These are phyloP conservation scores for Bipolaris cookei DNA, from an alignment of 2,329 filamentous ascomycete species.

Conservation along the genomic window DNA sequence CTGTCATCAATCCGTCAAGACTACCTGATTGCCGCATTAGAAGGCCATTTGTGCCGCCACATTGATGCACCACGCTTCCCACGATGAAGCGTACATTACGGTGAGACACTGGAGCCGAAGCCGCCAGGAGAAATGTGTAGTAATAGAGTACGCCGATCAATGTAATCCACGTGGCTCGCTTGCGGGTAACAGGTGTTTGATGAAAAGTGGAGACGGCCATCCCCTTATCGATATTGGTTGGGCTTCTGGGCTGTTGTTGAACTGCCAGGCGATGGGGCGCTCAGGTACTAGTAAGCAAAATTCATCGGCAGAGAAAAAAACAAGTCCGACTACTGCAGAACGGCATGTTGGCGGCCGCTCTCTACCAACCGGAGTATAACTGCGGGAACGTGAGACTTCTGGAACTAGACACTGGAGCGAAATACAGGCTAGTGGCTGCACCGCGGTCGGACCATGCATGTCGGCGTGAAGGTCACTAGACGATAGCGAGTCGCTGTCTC, in stretches of 20 bases:
- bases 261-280: background rate
- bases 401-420: background rate
- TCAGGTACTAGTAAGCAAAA: background rate
- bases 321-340: background rate
- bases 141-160: constrained; percentile 1
- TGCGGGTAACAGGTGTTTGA: constrained; percentile 1
- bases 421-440: background rate
- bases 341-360: background rate
- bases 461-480: background rate
- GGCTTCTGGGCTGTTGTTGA: background rate
- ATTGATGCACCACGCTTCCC: background rate
- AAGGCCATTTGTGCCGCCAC: constrained; percentile 1
- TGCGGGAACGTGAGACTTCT: background rate
- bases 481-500: background rate
- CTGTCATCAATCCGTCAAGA: background rate
- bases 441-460: background rate
- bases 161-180: constrained; percentile 4
- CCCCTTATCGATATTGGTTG: background rate
- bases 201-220: constrained; percentile 4
- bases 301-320: background rate
- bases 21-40: background rate
- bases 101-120: background rate
- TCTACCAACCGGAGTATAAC: background rate
- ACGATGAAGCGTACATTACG: background rate
- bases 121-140: background rate